Conservation (phyloP, 345 rosid species). For the Tarenaya hassleriana region DNA sequence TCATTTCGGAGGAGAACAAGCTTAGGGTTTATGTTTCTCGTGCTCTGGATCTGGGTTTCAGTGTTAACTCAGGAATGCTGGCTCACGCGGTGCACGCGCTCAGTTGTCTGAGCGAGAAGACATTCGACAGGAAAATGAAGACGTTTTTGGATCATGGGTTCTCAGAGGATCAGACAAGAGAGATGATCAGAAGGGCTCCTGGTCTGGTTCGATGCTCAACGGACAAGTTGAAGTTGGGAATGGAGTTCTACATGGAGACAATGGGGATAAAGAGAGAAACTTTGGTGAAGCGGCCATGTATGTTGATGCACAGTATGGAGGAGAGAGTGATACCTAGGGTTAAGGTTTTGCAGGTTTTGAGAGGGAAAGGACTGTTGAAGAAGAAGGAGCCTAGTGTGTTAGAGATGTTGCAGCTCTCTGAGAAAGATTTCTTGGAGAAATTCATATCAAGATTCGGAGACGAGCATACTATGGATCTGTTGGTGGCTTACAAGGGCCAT, state of each 20-base stretch:
- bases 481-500: conserved; percentile 29
- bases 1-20: conserved; percentile 13
- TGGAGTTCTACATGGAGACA: conserved; percentile 27
- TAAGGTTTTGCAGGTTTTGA: conserved; percentile 29
- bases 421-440: conserved; percentile 26
- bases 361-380: conserved; percentile 24
- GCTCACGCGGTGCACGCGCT: conserved; percentile 28
- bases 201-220: conserved; percentile 22
- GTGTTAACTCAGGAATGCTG: conserved; percentile 37
- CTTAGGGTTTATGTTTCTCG: conserved; percentile 20
- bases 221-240: conserved; percentile 29
- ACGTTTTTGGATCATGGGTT: conserved; percentile 29
- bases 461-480: conserved; percentile 26
- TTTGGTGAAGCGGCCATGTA: conserved; percentile 18
- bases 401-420: conserved; percentile 1
- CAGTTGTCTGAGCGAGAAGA: conserved; percentile 28
- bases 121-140: conserved; percentile 27
- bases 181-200: conserved; percentile 33
- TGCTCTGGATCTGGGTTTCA: conserved; percentile 31
- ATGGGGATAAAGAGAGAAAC: conserved; percentile 21
- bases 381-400: conserved; percentile 22
- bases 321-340: conserved; percentile 34
- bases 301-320: conserved; percentile 31
- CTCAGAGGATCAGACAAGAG: conserved; percentile 20
- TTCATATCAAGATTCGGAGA: conserved; percentile 27